Conservation (phyloP, 129 eudicot species). For the Flaveria linearis region DNA sequence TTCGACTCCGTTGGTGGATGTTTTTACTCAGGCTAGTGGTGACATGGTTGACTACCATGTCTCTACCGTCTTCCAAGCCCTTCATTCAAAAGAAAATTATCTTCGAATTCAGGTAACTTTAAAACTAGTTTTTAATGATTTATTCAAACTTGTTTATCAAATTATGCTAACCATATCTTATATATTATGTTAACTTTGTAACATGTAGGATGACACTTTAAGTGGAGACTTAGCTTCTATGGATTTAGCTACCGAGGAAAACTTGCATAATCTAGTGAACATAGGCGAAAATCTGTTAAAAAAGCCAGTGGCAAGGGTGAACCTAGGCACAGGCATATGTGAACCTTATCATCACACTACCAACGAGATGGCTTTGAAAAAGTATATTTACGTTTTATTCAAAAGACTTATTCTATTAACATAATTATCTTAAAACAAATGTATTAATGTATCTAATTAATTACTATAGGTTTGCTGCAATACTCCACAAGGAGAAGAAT, state of each 20-base stretch:
- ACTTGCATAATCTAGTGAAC: conserved; percentile 44
- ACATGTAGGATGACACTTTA: conserved; percentile 52
- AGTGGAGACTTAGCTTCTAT: conserved; percentile 39
- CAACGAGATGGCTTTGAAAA: conserved; percentile 47
- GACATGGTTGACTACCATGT: conserved; percentile 49
- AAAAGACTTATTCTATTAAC: not conserved
- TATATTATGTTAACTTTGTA: not conserved
- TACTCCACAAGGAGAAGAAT: conserved; percentile 47
- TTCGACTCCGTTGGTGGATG: conserved; percentile 38
- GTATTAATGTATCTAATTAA: no score
- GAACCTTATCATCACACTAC: conserved; percentile 40
- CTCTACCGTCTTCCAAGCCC: conserved; percentile 41
- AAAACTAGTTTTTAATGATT: not conserved
- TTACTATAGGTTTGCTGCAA: conserved; percentile 43
- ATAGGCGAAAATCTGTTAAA: conserved; percentile 46
- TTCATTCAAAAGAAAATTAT: conserved; percentile 37
- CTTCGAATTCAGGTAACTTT: conserved; percentile 48
- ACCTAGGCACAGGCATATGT: conserved; percentile 36
- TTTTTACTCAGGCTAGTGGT: conserved; percentile 39
- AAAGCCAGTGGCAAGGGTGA: conserved; percentile 47
- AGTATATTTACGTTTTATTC: conserved; percentile 20
- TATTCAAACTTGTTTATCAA: not conserved
- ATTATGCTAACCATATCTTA: no score
- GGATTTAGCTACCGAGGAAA: conserved; percentile 47
- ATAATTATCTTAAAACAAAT: not conserved